Percentiles rank a stretch among this genome's conserved stretches.
These are phyloP conservation scores for Sphagnum magellanicum DNA, from an alignment of 228 moss, liverwort and hornwort species.

Conservation along the genomic window DNA sequence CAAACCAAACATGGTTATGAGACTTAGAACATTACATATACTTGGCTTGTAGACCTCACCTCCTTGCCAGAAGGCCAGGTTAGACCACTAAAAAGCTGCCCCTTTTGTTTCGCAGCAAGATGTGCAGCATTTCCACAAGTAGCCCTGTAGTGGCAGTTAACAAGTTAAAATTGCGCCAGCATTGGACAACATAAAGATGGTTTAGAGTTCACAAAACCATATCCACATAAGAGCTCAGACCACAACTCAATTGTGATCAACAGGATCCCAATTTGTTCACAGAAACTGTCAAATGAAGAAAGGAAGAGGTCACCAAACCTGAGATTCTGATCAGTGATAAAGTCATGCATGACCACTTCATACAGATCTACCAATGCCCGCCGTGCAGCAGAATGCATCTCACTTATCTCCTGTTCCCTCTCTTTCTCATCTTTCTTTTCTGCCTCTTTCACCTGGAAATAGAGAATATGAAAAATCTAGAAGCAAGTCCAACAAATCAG, in stretches of 20 bases:
- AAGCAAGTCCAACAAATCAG: background rate
- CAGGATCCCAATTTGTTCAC: background rate
- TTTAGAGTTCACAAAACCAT: background rate
- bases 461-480: background rate
- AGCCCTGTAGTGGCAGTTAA: constrained; percentile 7
- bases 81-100: constrained; percentile 62
- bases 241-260: background rate
- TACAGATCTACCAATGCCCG: constrained; percentile 67
- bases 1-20: background rate
- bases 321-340: constrained; percentile 48
- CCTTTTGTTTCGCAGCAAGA: constrained; percentile 29
- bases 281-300: background rate
- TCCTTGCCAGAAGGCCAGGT: constrained; percentile 52
- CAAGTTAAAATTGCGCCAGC: background rate
- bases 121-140: constrained; percentile 21
- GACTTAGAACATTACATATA: background rate
- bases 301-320: constrained; percentile 26
- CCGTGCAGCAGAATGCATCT: constrained; percentile 35
- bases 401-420: constrained; percentile 36
- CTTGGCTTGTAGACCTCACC: constrained; percentile 9
- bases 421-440: constrained; percentile 25
- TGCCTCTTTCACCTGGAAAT: constrained; percentile 21
- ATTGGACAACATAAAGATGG: background rate
- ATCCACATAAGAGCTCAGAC: background rate
- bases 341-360: constrained; percentile 90